A percentile compares a stretch with the other conserved stretches of the same genome.
Conservation (phyloP, 2,329 filamentous ascomycete genomes). For the Fusarium concolor region DNA sequence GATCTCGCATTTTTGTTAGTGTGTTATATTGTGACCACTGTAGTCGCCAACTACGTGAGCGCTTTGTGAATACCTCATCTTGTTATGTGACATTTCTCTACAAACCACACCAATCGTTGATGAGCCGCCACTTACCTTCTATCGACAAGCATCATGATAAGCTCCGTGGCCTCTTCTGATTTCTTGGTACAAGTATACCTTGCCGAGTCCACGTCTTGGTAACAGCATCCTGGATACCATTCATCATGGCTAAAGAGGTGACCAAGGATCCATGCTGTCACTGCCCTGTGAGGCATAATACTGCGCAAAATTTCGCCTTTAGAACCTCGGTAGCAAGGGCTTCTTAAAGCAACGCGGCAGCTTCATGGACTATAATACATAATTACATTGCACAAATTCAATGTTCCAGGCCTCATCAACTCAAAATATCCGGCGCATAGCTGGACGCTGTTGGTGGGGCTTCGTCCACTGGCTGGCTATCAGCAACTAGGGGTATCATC, state of each 20-base stretch:
- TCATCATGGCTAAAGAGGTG: not conserved
- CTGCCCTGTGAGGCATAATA: not conserved
- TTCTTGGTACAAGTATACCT: not conserved
- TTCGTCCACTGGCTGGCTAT: constrained; percentile 15
- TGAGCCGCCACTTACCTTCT: not conserved
- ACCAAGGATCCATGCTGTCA: not conserved
- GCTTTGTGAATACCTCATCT: not conserved
- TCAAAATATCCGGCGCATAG: not conserved
- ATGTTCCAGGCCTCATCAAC: not conserved
- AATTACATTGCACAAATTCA: not conserved
- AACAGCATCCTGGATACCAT: not conserved
- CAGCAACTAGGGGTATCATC: constrained; percentile 28
- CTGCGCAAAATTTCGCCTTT: not conserved
- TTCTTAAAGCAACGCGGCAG: not conserved
- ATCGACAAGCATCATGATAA: not conserved
- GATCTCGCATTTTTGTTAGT: not conserved
- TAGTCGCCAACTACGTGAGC: not conserved
- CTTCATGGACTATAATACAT: not conserved
- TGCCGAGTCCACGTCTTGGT: not conserved
- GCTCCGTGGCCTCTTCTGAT: not conserved
- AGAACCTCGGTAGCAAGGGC: not conserved
- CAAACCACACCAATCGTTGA: not conserved
- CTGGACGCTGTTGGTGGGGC: constrained; percentile 10
- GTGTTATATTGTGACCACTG: not conserved
- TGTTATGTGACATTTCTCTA: not conserved